Conservation (phyloP, 2,329 filamentous ascomycete genomes). For the Colletotrichum tabaci region DNA sequence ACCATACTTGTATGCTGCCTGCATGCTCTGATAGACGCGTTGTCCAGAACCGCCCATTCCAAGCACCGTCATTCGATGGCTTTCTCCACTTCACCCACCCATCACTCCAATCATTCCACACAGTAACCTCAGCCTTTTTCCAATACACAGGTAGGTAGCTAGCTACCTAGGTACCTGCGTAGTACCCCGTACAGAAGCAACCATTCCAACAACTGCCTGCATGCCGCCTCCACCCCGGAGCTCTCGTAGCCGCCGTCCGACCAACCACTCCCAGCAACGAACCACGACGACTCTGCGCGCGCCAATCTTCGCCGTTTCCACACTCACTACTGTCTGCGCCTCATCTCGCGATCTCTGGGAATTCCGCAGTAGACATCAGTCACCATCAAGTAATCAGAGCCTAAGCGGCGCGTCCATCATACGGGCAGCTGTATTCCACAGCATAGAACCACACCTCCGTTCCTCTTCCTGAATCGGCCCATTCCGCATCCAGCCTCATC, state of each 20-base stretch:
- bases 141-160: too few relatives aligned
- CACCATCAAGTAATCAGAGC: slow-evolving; percentile 9
- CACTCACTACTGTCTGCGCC: slow-evolving; percentile 6
- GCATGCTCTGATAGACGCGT: slow-evolving; percentile 26
- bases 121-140: slow-evolving; percentile 18
- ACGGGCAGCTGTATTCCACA: slow-evolving; percentile 3
- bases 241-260: slow-evolving; percentile 22
- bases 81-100: slow-evolving; percentile 27
- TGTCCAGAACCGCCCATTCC: slow-evolving; percentile 33
- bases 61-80: slow-evolving; percentile 16
- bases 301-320: slow-evolving; percentile 12
- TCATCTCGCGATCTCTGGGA: slow-evolving; percentile 5
- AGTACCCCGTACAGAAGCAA: background rate
- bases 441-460: slow-evolving; percentile 3
- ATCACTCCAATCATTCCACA: slow-evolving; percentile 15
- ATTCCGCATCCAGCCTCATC: slow-evolving; percentile 31
- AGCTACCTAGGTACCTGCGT: too few relatives aligned
- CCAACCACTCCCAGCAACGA: slow-evolving; percentile 1
- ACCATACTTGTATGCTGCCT: background rate
- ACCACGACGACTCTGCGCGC: slow-evolving; percentile 2
- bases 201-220: slow-evolving; percentile 22
- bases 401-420: background rate
- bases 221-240: slow-evolving; percentile 12
- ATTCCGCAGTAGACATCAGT: background rate
- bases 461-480: slow-evolving; percentile 23